Evolutionary conservation across 495 filamentous ascomycete genomes (phyloP).

Genomic region (Neurospora pannonica): DNA sequence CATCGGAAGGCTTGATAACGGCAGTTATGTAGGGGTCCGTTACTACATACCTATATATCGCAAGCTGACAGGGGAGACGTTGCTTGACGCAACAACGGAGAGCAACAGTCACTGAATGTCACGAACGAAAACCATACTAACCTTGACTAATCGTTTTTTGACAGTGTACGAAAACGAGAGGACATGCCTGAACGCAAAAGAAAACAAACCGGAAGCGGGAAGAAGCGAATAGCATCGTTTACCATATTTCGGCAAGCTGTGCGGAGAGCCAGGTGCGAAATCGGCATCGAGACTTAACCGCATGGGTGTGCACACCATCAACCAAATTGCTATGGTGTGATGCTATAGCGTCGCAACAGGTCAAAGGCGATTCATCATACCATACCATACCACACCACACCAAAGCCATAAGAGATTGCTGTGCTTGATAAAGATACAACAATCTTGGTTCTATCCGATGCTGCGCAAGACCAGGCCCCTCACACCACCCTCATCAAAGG

Average conservation of each 20-base stretch:
- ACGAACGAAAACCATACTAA: neutral
- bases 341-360: neutral
- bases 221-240: neutral
- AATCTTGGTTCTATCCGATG: neutral
- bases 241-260: neutral
- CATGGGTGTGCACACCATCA: neutral
- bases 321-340: neutral
- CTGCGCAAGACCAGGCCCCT: neutral
- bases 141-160: neutral
- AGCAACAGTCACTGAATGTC: neutral
- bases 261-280: neutral
- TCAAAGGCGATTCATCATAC: neutral
- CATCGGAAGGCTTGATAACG: neutral
- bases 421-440: neutral
- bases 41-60: neutral
- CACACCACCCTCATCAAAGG: neutral
- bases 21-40: neutral
- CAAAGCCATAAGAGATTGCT: neutral
- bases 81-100: neutral
- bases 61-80: neutral
- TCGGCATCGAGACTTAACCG: neutral
- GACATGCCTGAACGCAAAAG: neutral
- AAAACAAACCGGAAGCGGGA: slow-evolving; percentile 11
- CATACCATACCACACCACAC: neutral
- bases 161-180: neutral